phyloP scores from a whole-genome alignment of 768 basidiomycete genomes.

The Hygrocybe coccinea region DNA sequence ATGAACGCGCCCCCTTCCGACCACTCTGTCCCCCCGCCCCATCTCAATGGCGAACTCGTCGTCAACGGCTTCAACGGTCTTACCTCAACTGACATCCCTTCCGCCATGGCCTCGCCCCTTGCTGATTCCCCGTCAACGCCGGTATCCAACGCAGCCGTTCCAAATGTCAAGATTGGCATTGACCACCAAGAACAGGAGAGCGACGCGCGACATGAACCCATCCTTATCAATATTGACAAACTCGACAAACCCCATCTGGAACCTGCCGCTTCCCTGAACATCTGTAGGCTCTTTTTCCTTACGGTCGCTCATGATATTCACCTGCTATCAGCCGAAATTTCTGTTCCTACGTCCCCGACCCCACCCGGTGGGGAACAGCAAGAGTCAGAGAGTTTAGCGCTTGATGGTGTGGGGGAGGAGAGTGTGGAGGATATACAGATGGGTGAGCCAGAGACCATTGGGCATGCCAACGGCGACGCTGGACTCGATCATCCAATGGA shows the following conservation, averaged over 20 bases:
- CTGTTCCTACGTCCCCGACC: slow-evolving; percentile 38
- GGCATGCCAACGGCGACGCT: slow-evolving; percentile 24
- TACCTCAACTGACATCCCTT: slow-evolving; percentile 7
- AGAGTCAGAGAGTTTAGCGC: slow-evolving; percentile 44
- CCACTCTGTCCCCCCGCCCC: slow-evolving; percentile 25
- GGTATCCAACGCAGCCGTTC: slow-evolving; percentile 43
- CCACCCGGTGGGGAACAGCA: slow-evolving; percentile 52
- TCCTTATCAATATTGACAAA: slow-evolving; percentile 44
- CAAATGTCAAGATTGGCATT: slow-evolving; percentile 59
- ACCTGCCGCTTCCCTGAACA: slow-evolving; percentile 42
- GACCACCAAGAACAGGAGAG: slow-evolving; percentile 62
- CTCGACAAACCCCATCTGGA: slow-evolving; percentile 38
- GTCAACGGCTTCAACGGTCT: slow-evolving; percentile 25
- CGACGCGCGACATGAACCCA: slow-evolving; percentile 59
- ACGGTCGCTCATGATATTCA: slow-evolving; percentile 14
- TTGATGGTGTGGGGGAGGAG: slow-evolving; percentile 2
- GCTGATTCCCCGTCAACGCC: slow-evolving; percentile 60
- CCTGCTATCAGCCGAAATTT: slow-evolving; percentile 9
- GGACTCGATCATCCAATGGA: slow-evolving; percentile 37
- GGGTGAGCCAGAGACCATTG: slow-evolving; percentile 26
- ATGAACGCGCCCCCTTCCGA: slow-evolving; percentile 50
- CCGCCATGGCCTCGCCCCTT: slow-evolving; percentile 35
- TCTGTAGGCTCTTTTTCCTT: slow-evolving; percentile 40
- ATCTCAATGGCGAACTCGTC: slow-evolving; percentile 32
- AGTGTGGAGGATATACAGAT: slow-evolving; percentile 9